Conservation (phyloP, 306 rosid species). For the Dicorynia guianensis region DNA sequence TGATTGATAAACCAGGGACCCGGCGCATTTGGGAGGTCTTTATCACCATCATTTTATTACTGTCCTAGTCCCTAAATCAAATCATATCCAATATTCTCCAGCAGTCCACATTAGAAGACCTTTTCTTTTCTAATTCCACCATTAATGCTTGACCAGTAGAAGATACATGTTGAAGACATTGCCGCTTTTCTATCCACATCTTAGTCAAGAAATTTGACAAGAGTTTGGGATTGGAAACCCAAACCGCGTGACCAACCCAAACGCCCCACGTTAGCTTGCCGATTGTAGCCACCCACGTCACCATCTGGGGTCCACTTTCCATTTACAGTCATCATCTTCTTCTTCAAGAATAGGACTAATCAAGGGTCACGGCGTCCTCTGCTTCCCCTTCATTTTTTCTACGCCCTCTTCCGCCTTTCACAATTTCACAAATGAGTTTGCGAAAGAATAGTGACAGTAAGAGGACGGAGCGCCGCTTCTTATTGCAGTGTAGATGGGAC, state of each 20-base stretch:
- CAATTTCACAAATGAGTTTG: neutral
- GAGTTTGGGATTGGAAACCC: conserved; percentile 32
- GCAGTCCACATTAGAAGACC: conserved; percentile 11
- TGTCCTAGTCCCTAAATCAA: conserved; percentile 14
- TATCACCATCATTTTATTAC: conserved; percentile 13
- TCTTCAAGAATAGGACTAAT: too few species aligned
- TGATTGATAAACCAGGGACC: neutral
- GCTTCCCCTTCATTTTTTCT: neutral
- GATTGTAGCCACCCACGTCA: conserved; percentile 37
- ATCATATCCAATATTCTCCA: conserved; percentile 27
- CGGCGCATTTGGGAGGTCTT: neutral
- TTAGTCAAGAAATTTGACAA: conserved; percentile 4
- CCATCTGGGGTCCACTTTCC: conserved; percentile 27
- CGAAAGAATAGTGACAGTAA: neutral
- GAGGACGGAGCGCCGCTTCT: conserved; percentile 24
- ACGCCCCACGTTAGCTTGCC: neutral
- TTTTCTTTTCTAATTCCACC: neutral
- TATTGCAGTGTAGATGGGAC: conserved; percentile 35
- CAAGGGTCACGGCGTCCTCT: too few species aligned
- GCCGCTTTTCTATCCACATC: neutral
- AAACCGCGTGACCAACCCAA: conserved; percentile 54
- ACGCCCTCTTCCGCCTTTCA: too few species aligned
- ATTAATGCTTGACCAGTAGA: neutral
- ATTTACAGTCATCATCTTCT: neutral
- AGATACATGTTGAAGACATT: neutral